Conservation (phyloP, 768 basidiomycete genomes). For the Russula ochroleuca region DNA sequence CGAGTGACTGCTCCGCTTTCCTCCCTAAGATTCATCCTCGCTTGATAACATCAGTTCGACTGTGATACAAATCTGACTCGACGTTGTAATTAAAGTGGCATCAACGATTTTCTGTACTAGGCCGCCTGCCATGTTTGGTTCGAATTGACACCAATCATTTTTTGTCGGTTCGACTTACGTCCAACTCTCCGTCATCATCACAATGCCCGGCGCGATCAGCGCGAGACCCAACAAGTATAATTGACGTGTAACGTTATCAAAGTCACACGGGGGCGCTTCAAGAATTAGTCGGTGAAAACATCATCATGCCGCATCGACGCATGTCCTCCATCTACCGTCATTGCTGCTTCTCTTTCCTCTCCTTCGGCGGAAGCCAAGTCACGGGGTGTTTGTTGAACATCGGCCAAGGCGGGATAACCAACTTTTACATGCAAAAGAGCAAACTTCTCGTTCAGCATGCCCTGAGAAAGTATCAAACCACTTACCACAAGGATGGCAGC, state of each 20-base stretch:
- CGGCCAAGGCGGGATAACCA: conserved; percentile 66
- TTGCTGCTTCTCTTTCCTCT: conserved; percentile 34
- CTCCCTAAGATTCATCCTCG: not conserved
- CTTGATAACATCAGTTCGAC: not conserved
- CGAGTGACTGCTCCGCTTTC: not conserved
- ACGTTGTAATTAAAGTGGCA: not conserved
- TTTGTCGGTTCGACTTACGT: not conserved
- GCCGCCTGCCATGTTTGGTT: not conserved
- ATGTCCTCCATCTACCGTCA: not conserved
- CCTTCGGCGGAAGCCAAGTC: conserved; percentile 48
- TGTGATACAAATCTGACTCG: no score
- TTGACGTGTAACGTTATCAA: not conserved
- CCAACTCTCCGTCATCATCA: not conserved
- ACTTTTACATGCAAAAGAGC: conserved; percentile 40
- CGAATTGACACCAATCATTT: not conserved
- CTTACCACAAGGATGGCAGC: conserved; percentile 26
- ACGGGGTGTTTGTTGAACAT: conserved; percentile 59
- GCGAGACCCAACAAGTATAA: not conserved
- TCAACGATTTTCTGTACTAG: not conserved
- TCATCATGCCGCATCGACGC: no score
- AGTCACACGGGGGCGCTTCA: not conserved
- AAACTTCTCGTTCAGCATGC: not conserved
- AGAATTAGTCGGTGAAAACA: no score
- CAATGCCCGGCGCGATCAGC: not conserved
- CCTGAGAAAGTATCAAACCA: conserved; percentile 22